Percentiles rank a stretch among this genome's conserved stretches.
Evolutionary conservation across 345 rosid genomes (phyloP).

Genomic region (Pelargonium nanum): DNA sequence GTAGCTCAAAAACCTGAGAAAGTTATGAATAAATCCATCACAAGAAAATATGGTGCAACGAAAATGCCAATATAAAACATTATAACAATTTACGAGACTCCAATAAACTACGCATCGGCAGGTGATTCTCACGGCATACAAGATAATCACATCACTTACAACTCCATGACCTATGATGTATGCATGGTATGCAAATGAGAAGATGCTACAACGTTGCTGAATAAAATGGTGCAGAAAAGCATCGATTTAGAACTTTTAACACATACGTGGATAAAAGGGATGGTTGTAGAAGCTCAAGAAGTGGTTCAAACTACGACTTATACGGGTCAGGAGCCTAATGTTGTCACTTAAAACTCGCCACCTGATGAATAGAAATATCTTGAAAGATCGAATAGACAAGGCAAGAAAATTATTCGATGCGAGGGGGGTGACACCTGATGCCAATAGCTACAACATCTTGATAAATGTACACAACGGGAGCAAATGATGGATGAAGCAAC

Average conservation of each 20-base stretch:
- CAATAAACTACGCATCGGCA: not conserved
- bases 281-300: not conserved
- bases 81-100: too few species aligned
- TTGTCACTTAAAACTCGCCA: not conserved
- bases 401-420: too few species aligned
- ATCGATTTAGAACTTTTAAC: not conserved
- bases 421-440: too few species aligned
- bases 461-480: too few species aligned
- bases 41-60: too few species aligned
- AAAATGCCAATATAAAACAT: too few species aligned
- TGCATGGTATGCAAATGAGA: not conserved
- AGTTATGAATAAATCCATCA: not conserved
- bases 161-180: not conserved
- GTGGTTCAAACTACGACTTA: not conserved
- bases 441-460: too few species aligned
- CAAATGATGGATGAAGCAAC: too few species aligned
- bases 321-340: not conserved
- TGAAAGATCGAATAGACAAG: too few species aligned
- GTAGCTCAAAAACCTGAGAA: conserved; percentile 61
- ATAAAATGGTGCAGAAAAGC: not conserved
- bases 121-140: not conserved
- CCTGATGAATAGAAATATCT: too few species aligned
- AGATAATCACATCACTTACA: not conserved
- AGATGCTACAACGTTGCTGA: not conserved
- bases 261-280: not conserved